Conservation (phyloP, 441 rosid species). For the Mallotus japonicus region DNA sequence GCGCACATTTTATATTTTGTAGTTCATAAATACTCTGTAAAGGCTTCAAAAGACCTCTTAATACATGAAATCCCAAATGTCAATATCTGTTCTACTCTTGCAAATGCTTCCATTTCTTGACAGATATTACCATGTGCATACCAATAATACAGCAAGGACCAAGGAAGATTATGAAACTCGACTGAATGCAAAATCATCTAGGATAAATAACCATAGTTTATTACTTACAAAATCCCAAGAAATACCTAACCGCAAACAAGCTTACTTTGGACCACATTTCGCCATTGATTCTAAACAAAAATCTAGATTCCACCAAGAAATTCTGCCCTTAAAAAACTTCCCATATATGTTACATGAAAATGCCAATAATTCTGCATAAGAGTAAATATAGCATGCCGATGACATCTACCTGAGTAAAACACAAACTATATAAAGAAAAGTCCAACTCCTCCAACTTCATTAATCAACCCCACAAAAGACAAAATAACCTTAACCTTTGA, state of each 20-base stretch:
- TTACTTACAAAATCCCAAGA: neutral
- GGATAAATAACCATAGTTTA: neutral
- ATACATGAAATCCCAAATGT: neutral
- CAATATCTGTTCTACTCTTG: neutral
- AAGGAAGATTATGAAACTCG: neutral
- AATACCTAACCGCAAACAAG: neutral
- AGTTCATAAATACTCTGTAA: neutral
- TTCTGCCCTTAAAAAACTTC: neutral
- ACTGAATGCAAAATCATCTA: neutral
- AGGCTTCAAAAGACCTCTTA: neutral
- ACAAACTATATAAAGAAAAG: too few relatives aligned
- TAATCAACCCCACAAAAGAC: neutral
- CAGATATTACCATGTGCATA: neutral
- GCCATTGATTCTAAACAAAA: neutral
- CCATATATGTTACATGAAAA: too few relatives aligned
- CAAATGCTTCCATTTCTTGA: neutral
- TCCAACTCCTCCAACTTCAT: conserved; percentile 8
- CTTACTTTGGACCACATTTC: neutral
- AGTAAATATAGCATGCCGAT: neutral
- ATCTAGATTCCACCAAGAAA: neutral
- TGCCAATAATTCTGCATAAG: neutral
- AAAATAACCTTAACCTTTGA: neutral
- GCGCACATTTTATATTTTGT: neutral
- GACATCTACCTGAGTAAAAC: neutral
- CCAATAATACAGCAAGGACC: neutral